Percentiles rank a stretch among this genome's conserved stretches.
phyloP scores from a whole-genome alignment of 192 early-diverging fungal species.

The Chytriomyces sp. region DNA sequence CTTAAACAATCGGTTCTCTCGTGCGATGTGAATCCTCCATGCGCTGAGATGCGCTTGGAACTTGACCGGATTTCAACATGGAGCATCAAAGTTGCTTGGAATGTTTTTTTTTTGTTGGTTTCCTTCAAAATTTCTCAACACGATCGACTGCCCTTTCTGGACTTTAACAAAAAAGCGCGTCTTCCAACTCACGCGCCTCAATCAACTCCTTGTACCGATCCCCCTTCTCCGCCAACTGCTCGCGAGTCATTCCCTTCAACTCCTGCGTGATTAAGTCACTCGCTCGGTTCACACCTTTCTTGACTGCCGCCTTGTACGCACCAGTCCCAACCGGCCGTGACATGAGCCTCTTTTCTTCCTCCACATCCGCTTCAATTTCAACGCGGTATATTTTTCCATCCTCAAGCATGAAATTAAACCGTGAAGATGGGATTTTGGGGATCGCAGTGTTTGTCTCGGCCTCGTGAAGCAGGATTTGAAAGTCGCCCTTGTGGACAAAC shows the following conservation, averaged over 20 bases:
- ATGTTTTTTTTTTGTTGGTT: too few species aligned
- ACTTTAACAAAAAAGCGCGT: slow-evolving; percentile 8
- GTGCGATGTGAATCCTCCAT: too few species aligned
- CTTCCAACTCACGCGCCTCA: slow-evolving; percentile 20
- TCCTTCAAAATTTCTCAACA: too few species aligned
- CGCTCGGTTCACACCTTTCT: slow-evolving; percentile 1
- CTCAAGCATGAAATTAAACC: neutral
- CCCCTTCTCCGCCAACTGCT: slow-evolving; percentile 20
- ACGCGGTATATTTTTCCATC: slow-evolving; percentile 17
- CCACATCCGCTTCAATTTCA: slow-evolving; percentile 28
- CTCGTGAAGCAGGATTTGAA: slow-evolving; percentile 10
- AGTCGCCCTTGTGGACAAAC: slow-evolving; percentile 29
- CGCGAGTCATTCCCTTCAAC: slow-evolving; percentile 22
- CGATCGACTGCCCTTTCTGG: too few species aligned
- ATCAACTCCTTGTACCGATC: slow-evolving; percentile 23
- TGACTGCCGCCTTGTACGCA: slow-evolving; percentile 17
- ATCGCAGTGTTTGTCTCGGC: neutral
- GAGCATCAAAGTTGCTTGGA: too few species aligned
- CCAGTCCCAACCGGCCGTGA: neutral
- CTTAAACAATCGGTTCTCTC: too few species aligned
- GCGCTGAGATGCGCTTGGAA: too few species aligned
- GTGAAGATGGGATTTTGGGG: neutral
- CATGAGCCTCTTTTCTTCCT: slow-evolving; percentile 19
- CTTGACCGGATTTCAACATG: too few species aligned
- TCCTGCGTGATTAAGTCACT: slow-evolving; percentile 29